These are phyloP conservation scores for Podila epicladia DNA, from an alignment of 192 early-diverging fungal genomes.

Conservation along the genomic window DNA sequence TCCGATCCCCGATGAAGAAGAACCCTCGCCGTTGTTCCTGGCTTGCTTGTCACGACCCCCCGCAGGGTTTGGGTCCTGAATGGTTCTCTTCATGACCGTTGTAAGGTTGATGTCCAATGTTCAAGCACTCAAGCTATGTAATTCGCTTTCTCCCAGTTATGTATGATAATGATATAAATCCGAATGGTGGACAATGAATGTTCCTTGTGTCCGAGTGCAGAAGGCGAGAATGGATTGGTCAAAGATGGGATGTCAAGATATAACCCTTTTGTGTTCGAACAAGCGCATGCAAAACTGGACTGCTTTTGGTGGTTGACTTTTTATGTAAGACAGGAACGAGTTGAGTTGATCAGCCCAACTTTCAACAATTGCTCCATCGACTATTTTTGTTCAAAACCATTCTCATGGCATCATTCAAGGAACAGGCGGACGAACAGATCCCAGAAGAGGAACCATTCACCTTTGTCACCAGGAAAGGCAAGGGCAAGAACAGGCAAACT, in stretches of 20 bases:
- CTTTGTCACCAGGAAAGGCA: conserved; percentile 21
- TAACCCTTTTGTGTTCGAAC: too few species aligned
- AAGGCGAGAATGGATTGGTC: background rate
- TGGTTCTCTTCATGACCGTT: conserved; percentile 27
- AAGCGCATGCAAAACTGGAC: background rate
- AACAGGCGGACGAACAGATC: background rate
- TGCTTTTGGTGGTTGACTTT: background rate
- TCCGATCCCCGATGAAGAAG: background rate
- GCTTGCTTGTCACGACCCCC: conserved; percentile 8
- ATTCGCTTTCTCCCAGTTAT: too few species aligned
- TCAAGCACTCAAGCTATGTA: background rate
- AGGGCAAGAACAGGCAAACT: background rate
- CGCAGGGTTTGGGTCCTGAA: conserved; percentile 2
- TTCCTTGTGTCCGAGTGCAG: background rate
- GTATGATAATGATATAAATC: too few species aligned
- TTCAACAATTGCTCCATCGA: background rate
- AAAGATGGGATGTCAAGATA: background rate
- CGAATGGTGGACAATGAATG: background rate
- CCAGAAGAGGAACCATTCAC: conserved; percentile 25
- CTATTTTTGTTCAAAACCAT: background rate
- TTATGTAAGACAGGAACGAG: background rate
- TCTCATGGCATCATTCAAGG: background rate
- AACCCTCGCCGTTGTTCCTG: background rate
- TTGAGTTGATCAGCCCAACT: background rate
- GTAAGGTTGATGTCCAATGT: background rate